These are phyloP conservation scores for Hibiscus mutabilis DNA, from an alignment of 345 rosid genomes.

Conservation along the genomic window DNA sequence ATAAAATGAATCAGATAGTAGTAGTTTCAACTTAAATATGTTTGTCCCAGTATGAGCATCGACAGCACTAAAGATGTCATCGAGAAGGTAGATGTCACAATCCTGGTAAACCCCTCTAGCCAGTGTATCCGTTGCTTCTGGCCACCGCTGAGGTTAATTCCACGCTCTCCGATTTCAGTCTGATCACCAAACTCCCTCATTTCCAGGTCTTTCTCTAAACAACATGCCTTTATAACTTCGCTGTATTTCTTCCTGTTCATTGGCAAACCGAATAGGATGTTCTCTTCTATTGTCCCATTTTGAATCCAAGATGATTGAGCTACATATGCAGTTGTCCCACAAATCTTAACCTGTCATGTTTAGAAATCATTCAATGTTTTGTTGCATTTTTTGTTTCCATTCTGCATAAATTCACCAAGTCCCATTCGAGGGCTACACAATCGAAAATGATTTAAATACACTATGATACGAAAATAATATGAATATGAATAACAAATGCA, in stretches of 20 bases:
- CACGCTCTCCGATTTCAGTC: slow-evolving; percentile 95
- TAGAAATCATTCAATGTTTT: neutral
- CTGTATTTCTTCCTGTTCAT: slow-evolving; percentile 55
- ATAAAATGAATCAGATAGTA: slow-evolving; percentile 4
- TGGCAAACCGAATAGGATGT: slow-evolving; percentile 78
- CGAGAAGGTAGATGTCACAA: slow-evolving; percentile 78
- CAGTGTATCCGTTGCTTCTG: slow-evolving; percentile 93
- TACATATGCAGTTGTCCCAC: slow-evolving; percentile 82
- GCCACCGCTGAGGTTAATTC: slow-evolving; percentile 95
- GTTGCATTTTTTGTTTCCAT: too few relatives aligned
- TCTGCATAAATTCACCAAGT: too few relatives aligned
- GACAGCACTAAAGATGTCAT: slow-evolving; percentile 92
- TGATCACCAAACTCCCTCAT: slow-evolving; percentile 97
- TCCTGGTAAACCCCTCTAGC: slow-evolving; percentile 95
- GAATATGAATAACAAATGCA: neutral
- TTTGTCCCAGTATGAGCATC: slow-evolving; percentile 97
- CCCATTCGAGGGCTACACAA: too few relatives aligned
- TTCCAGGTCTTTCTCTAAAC: slow-evolving; percentile 74
- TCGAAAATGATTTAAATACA: too few relatives aligned
- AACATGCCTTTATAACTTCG: slow-evolving; percentile 65
- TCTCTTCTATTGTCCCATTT: slow-evolving; percentile 80
- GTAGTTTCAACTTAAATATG: slow-evolving; percentile 61
- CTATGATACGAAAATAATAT: too few relatives aligned
- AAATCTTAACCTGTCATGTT: slow-evolving; percentile 52
- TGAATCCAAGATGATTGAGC: slow-evolving; percentile 97